Base-by-base conservation (phyloP, 805 yeast genomes). In the Middelhovenomyces tepae region DNA sequence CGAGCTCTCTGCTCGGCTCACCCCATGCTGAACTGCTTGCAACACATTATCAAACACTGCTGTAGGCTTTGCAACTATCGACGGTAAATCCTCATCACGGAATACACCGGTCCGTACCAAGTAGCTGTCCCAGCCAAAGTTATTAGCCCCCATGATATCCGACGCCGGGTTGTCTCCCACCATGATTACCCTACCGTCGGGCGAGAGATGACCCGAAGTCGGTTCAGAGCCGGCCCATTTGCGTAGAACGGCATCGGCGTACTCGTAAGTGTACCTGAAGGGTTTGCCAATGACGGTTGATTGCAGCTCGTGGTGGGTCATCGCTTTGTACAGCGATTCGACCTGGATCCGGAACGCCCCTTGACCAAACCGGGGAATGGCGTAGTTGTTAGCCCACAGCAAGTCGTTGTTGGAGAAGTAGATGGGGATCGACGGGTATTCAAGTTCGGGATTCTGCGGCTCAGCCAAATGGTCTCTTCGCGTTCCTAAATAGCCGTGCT, bases 101-200 rank as follows among this genome's bases (percentile, higher is more conserved):
- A 74, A 91, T 4, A 91, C 97, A 1, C 98, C 98, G 0, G 96
- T 82, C 41, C 77, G 66, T 16, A 91, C 84, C 28, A 91, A 67
- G 22, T 85, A 71, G 8, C 91, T 76, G 31, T 79, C 74, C 97
- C 97, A 91, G 3, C 95, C 94, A 51, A 78, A 76, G 31, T 64
- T 62, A 46, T 80, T 78, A 4, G 95, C 98, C 1, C 98, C 98
- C 36, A 69, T 67, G 34, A 91, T 91, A 53, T 91, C 98, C 32
- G 86, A 73, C 18, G 78, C 91, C 3, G 96, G 97, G 55, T 91
- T 91, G 58, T 91, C 98, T 18, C 98, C 98, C 22, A 91, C 84
- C 98, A 91, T 91, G 59, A 68, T 87, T 2, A 91, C 79, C 10
- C 30, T 30, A 10, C n/a, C n/a, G n/a, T n/a, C n/a, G n/a, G n/a